Evolutionary conservation across 768 basidiomycete species (phyloP), one percentile per base, ranked within the genome.

Genomic region (Daedalea quercina): DNA sequence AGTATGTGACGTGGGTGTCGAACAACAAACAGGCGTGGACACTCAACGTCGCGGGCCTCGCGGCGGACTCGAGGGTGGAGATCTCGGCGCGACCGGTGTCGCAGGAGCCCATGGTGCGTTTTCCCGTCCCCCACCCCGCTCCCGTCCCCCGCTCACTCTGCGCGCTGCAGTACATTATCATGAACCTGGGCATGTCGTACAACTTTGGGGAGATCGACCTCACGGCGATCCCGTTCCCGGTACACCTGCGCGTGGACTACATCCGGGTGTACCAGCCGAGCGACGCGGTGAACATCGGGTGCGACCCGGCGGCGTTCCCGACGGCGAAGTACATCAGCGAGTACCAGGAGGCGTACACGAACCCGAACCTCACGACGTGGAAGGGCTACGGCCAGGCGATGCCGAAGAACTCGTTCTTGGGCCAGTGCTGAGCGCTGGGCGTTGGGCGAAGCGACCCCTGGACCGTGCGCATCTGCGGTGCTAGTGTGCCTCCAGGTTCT

Each of bases 1-100:
- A 85, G 83, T 95, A 94, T 63, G 90, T 94, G 59, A 80, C 88
- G 2, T 95, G 93, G 93, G 72, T 94, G 53, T 76, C 81, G 52
- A 74, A 84, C 59, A 79, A 80, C 65, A 72, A 80, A 58, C 63
- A 76, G 23, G 70, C 84, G 9, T 94, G 93, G 93, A 90, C 87
- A 3, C 63, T 94, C 51, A 76, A 79, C 47, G 85, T 74, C 20
- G 74, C 78, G 2, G 90, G 84, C 1, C 65, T 94, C 65, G 87
- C 71, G 0, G 71, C 85, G 9, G 84, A 94, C 65, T 28, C 73
- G 3, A 60, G 62, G 31, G 80, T 78, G 1, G 62, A 87, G 53
- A 85, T 94, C 33, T 76, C 79, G 15, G 71, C 74, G 24, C 74
- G 93, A 31, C 81, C 86, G 2, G 70, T 95, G 12, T 75, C 93